Evolutionary conservation across 305 asterid genomes (phyloP), one percentile per base, ranked within the genome.

Genomic region (Fraxinus paxiana): DNA sequence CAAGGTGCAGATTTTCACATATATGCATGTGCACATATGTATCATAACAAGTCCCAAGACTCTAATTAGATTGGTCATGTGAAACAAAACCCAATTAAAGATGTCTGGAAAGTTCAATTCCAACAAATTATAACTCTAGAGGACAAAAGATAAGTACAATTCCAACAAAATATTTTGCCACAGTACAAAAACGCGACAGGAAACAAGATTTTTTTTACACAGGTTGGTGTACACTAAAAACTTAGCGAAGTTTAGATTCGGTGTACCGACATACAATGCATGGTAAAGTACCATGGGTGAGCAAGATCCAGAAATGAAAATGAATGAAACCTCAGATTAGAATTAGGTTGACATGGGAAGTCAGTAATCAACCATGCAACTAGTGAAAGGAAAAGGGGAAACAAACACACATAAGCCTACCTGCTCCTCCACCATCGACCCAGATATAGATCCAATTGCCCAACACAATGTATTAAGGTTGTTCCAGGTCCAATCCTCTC

Each of bases 391-490:
- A 3, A 63, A 18, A 63, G 6, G 17, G 31, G 5, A 9, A 22
- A 63, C 18, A 22, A 51, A 51, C 24, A 63, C 34, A 8, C 72
- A 24, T 3, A 63, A 63, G 34, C 41, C 12, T 61, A 96, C 99
- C 94, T 96, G 99, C 77, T 96, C 99, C 86, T 94, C 99, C 89
- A 88, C 79, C 99, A 96, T 96, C 24, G 99, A 96, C 79, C 99
- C 99, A 80, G 99, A 96, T 84, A 96, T 92, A 65, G 99, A 96
- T 82, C 99, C 99, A 82, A 96, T 92, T 51, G 99, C 99, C 99
- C 99, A 96, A 83, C 99, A 94, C 80, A 96, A 78, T 34, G 99
- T 96, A 88, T 96, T 96, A 82, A 96, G 97, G 90, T 96, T 93
- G 94, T 96, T 94, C 99, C 99, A 96, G 59, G 93, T 87, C 99